Evolutionary conservation across 169 alveolate genomes (phyloP), one percentile per base, ranked within the genome.

Genomic region (Eimeria mitis): DNA sequence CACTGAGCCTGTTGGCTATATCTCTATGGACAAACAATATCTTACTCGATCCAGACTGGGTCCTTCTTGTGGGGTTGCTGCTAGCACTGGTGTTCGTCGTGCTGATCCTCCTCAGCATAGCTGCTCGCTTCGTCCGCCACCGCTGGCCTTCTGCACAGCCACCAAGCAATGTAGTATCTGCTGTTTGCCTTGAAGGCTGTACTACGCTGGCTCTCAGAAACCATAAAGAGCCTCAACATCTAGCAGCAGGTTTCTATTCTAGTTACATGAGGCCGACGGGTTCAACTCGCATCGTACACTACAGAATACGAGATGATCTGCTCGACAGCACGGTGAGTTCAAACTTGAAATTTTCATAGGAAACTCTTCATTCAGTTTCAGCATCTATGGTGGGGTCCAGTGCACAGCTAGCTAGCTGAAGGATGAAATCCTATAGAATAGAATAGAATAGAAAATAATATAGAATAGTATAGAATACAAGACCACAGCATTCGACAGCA

Each of bases 1-100:
- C 79, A 1, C 83, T 87, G n/a, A 65, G 94, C n/a, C 94, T 87
- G 37, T 59, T 87, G 94, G 94, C 83, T n/a, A 65, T 87, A n/a
- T 87, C 94, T 31, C 94, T 87, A n/a, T 8, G 34, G 56, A 87
- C 94, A 21, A 65, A 19, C 65, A 63, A 49, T n/a, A 42, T 87
- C 61, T 25, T 87, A 5, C 71, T 87, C 13, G 94, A 87, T 37
- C 94, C 94, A 42, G 71, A 63, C 65, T 87, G 94, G 94, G 40
- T 34, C 54, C 94, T 87, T 52, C 94, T 87, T 31, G 94, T 65
- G 68, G 83, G 79, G 40, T 61, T 87, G 44, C 83, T 87, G 83
- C 70, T 87, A 54, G 94, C 83, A 13, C 68, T 87, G 78, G 63
- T 87, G 44, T 8, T 87, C 31, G 70, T 87, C 31, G 56, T 61